Base-by-base conservation (phyloP, 23 red algal genomes). In the Gracilariopsis chorda region DNA sequence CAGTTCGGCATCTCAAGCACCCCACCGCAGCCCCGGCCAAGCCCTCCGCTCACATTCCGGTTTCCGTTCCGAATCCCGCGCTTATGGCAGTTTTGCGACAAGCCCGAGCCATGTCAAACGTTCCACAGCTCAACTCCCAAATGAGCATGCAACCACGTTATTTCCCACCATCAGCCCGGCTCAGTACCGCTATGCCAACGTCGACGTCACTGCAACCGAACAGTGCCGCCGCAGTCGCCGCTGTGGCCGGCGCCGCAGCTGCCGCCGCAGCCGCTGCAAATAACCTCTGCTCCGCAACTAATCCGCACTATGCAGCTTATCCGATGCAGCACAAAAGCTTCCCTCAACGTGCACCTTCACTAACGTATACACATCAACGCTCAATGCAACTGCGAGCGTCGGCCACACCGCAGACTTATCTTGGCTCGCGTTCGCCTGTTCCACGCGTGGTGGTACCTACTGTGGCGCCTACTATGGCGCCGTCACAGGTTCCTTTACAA, bases 141-240 rank as follows among this genome's bases (percentile, higher is more conserved):
- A 2, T 37, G 2, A 17, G 34, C 5, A 41, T 40, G 4, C 33
- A 30, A 4, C 33, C 4, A 2, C 37, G 37, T 24, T 45, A 46
- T 46, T 73, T 73, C 47, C 40, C 67, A 17, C 40, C 62, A 17
- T 30, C 4, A 68, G 1, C 0, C 10, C 10, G 34, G 9, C 63
- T 69, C 63, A 1, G 16, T 37, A 41, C 29, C 63, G 21, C 40
- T 73, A 7, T 24, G 16, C 3, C 32, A 6, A 73, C 24, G 7
- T 73, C 67, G 9, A 20, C 67, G 28, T 46, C 28, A 46, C 67
- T 45, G 17, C 42, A 6, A 17, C 67, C 67, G 39, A 73, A 73
- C 67, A 73, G 47, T 46, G 67, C 67, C 36, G 29, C 36, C 36
- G 29, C 36, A 69, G 90, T 97, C 14, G 41, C 52, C 39, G 67